Base-by-base conservation (phyloP, 495 filamentous ascomycete species). In the Aspergillus cavernicola region DNA sequence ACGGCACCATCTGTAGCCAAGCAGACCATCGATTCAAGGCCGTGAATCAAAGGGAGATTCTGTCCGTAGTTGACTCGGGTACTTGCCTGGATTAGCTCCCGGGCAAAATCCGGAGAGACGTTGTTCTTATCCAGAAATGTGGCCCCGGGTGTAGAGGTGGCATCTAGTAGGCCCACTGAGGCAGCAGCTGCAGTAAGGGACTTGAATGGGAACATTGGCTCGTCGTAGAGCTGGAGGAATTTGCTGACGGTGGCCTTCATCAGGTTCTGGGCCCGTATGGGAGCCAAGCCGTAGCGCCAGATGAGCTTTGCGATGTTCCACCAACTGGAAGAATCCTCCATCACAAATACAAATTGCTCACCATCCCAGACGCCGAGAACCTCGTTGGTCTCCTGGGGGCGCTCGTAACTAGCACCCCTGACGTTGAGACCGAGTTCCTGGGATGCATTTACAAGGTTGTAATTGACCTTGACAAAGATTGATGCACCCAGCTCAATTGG, bases 51-150 rank as follows among this genome's bases (percentile, higher is more conserved):
- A 2, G 70, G 76, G 6, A 98, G 64, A 54, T 99, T 97, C 56
- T 92, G 89, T 0, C 87, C 93, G 71, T 97, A 97, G 64, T 99
- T 99, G 37, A 97, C 93, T 5, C 93, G 78, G 1, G 93, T 97
- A 57, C 84, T 88, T 2, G 93, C 89, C 71, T 97, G 95, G 11
- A 98, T 81, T 36, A 99, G 83, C 41, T 99, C 91, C 10, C 82
- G 81, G 2, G 87, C 71, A 63, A 95, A 99, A 9, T 67, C 56
- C 0, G 75, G 68, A 2, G 76, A 77, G 33, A 97, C 80, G 5
- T 76, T 76, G 59, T 92, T 93, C n/a, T 70, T 66, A 13, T 73
- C 65, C 9, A 99, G 71, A 53, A 84, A 87, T 57, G 87, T 79
- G 44, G 80, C 66, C 2, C 92, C 95, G 4, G 92, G 88, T 18